A percentile compares a stretch with the other conserved stretches of the same genome.
phyloP scores from a whole-genome alignment of 257 asterid genomes.

The Petunia secreta region DNA sequence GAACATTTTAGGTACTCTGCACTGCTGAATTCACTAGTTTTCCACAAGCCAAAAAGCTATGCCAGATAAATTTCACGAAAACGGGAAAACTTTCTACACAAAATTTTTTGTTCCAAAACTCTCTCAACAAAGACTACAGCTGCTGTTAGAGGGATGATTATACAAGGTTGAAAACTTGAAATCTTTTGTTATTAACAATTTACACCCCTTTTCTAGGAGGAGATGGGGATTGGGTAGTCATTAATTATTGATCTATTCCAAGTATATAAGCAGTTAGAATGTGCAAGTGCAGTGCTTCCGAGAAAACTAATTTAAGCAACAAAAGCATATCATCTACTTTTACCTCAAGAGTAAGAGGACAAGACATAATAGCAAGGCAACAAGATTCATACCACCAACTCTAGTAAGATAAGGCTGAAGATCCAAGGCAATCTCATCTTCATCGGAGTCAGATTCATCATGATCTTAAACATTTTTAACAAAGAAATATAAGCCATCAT shows the following conservation, averaged over 20 bases:
- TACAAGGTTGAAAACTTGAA: not conserved
- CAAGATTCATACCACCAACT: no score
- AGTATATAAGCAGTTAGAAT: not conserved
- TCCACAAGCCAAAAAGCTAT: not conserved
- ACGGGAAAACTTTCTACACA: not conserved
- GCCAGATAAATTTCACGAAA: not conserved
- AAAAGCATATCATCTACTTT: not conserved
- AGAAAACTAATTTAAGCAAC: not conserved
- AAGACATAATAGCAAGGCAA: no score
- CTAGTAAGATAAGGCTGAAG: no score
- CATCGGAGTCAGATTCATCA: no score
- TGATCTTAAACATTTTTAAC: no score
- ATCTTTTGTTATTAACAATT: not conserved
- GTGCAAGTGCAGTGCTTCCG: not conserved
- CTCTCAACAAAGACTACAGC: not conserved
- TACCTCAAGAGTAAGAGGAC: not conserved
- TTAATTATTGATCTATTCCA: not conserved
- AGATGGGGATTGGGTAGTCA: not conserved
- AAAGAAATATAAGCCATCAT: no score
- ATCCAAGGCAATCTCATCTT: no score
- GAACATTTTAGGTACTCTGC: not conserved
- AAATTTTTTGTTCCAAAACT: not conserved
- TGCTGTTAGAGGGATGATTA: not conserved
- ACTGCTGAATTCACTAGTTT: not conserved
- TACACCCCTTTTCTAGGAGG: not conserved